A percentile compares a stretch with the other conserved stretches of the same genome.
phyloP scores from a whole-genome alignment of 2,329 filamentous ascomycete genomes.

The Macrophomina phaseolina region DNA sequence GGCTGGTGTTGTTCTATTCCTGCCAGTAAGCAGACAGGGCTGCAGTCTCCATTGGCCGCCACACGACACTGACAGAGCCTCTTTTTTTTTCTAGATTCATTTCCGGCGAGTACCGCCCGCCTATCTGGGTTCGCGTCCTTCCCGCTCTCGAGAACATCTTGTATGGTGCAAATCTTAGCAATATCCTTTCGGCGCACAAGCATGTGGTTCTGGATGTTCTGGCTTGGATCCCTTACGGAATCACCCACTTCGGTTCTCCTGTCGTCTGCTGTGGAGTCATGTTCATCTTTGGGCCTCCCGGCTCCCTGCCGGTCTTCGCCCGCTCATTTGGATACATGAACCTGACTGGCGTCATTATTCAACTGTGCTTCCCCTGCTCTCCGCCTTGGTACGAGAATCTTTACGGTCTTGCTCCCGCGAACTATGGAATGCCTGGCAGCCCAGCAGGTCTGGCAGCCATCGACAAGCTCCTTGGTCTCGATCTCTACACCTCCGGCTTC shows the following conservation, averaged over 20 bases:
- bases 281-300: constrained; percentile 88
- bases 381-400: constrained; percentile 97
- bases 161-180: constrained; percentile 94
- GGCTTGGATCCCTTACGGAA: constrained; percentile 91
- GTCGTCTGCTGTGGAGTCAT: constrained; percentile 78
- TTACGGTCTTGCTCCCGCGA: constrained; percentile 87
- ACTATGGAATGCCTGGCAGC: constrained; percentile 88
- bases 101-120: constrained; percentile 82
- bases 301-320: constrained; percentile 82
- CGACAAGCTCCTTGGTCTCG: constrained; percentile 86
- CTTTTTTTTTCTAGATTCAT: constrained; percentile 70
- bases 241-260: constrained; percentile 87
- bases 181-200: constrained; percentile 90
- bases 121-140: constrained; percentile 94
- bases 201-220: constrained; percentile 82
- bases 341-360: constrained; percentile 83
- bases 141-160: constrained; percentile 95
- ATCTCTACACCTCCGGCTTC: constrained; percentile 92
- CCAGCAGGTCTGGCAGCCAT: constrained; percentile 88
- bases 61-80: constrained; percentile 1
- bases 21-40: constrained; percentile 75
- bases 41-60: constrained; percentile 13
- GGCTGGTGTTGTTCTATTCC: constrained; percentile 89
- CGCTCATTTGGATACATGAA: constrained; percentile 93
- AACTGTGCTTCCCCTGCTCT: constrained; percentile 90